phyloP scores from a whole-genome alignment of 1,139 yeast genomes.

The Candida freyschussii region DNA sequence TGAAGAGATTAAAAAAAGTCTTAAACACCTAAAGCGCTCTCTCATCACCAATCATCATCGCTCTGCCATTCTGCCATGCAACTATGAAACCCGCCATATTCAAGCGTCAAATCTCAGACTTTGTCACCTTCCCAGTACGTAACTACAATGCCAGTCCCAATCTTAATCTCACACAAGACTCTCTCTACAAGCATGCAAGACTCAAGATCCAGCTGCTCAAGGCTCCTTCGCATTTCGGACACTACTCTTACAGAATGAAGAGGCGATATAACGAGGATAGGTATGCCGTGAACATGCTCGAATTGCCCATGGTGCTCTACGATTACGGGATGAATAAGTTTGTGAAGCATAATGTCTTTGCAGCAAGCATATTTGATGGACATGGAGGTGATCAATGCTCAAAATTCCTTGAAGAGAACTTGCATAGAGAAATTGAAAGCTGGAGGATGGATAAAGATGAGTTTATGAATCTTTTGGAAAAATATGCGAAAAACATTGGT shows the following conservation, averaged over 20 bases:
- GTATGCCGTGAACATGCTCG: slow-evolving; percentile 37
- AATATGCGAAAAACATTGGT: slow-evolving; percentile 58
- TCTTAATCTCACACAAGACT: slow-evolving; percentile 11
- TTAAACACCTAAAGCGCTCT: no score
- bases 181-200: slow-evolving; percentile 12
- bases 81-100: slow-evolving; percentile 2
- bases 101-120: slow-evolving; percentile 18
- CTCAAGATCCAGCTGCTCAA: slow-evolving; percentile 49
- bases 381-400: slow-evolving; percentile 87
- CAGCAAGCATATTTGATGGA: slow-evolving; percentile 69
- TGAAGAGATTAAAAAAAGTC: no score
- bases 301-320: slow-evolving; percentile 32
- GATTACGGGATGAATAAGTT: slow-evolving; percentile 27
- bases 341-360: slow-evolving; percentile 15
- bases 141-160: slow-evolving; percentile 10
- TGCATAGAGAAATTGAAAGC: slow-evolving; percentile 54
- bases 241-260: slow-evolving; percentile 69
- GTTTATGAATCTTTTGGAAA: slow-evolving; percentile 39
- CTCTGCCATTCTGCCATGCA: no score
- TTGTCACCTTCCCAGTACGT: slow-evolving; percentile 17
- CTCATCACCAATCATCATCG: no score
- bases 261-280: slow-evolving; percentile 79
- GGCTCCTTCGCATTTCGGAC: slow-evolving; percentile 79
- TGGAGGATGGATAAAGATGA: slow-evolving; percentile 29
- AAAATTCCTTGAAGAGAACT: slow-evolving; percentile 47